A percentile compares a stretch with the other conserved stretches of the same genome.
Conservation (phyloP, 768 basidiomycete genomes). For the Hygrophoropsis aurantiaca region DNA sequence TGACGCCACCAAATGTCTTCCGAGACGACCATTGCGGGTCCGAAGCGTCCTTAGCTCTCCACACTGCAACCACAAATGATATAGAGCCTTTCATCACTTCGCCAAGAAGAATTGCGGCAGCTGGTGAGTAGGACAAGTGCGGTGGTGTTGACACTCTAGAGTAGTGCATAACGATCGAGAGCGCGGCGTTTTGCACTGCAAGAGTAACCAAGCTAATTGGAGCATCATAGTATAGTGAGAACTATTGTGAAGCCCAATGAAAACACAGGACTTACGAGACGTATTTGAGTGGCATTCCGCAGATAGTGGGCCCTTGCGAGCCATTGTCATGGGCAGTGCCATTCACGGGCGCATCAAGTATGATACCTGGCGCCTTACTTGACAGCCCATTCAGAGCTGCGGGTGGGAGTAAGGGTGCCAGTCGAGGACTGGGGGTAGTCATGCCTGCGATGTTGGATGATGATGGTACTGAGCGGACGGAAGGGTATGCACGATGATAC, state of each 20-base stretch:
- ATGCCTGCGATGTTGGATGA: slow-evolving; percentile 22
- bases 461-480: slow-evolving; percentile 54
- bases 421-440: slow-evolving; percentile 35
- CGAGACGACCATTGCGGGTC: slow-evolving; percentile 43
- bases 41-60: slow-evolving; percentile 43
- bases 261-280: slow-evolving; percentile 57
- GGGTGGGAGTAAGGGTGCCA: slow-evolving; percentile 53
- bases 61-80: slow-evolving; percentile 84
- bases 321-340: slow-evolving; percentile 30
- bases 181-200: slow-evolving; percentile 91
- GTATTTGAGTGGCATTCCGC: slow-evolving; percentile 76
- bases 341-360: slow-evolving; percentile 33
- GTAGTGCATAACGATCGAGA: slow-evolving; percentile 98
- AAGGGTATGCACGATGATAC: slow-evolving; percentile 61
- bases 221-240: too few relatives aligned
- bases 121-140: slow-evolving; percentile 84
- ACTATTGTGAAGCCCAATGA: slow-evolving; percentile 5
- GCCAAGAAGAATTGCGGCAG: slow-evolving; percentile 90
- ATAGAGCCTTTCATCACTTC: slow-evolving; percentile 93
- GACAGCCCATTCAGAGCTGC: slow-evolving; percentile 41
- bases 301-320: slow-evolving; percentile 50
- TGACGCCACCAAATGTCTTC: slow-evolving; percentile 35
- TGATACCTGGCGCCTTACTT: slow-evolving; percentile 37
- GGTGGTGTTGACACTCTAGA: slow-evolving; percentile 87
- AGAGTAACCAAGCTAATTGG: slow-evolving; percentile 84